Conservation (phyloP, 2,329 filamentous ascomycete genomes). For the Penicillium digitatum region DNA sequence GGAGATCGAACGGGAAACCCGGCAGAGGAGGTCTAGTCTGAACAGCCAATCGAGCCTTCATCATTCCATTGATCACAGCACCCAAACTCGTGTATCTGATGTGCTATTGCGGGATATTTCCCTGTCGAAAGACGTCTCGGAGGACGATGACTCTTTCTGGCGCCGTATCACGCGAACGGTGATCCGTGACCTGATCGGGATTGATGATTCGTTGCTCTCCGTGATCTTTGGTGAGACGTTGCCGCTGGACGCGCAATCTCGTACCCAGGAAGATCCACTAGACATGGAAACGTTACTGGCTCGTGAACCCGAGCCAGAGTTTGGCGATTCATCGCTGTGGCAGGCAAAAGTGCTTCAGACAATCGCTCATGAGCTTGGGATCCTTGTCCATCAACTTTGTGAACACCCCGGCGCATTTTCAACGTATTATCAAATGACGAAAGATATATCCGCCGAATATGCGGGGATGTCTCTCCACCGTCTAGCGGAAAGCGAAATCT, state of each 20-base stretch:
- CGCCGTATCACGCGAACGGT: constrained; percentile 78
- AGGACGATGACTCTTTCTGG: constrained; percentile 67
- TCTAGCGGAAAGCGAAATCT: constrained; percentile 25
- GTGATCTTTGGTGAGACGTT: constrained; percentile 82
- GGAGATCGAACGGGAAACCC: constrained; percentile 83
- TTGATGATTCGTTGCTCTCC: constrained; percentile 79
- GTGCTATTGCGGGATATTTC: constrained; percentile 53
- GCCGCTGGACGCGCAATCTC: constrained; percentile 38
- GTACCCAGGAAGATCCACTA: constrained; percentile 31
- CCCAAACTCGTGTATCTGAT: constrained; percentile 34
- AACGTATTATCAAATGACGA: constrained; percentile 66
- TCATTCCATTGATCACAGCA: constrained; percentile 16
- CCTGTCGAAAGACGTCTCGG: constrained; percentile 38
- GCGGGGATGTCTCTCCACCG: constrained; percentile 63
- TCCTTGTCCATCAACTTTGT: constrained; percentile 76
- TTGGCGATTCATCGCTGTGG: constrained; percentile 33
- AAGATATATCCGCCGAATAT: constrained; percentile 64
- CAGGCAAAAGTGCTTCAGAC: constrained; percentile 73
- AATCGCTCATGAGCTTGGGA: constrained; percentile 80
- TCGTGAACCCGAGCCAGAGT: constrained; percentile 26
- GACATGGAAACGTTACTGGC: constrained; percentile 35
- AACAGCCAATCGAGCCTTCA: constrained; percentile 23
- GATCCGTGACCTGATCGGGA: constrained; percentile 82
- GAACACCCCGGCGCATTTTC: constrained; percentile 86
- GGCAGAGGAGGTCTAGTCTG: constrained; percentile 52